Percentiles rank a stretch among this genome's conserved stretches.
These are phyloP conservation scores for Daldinia eschscholtzii DNA, from an alignment of 2,329 filamentous ascomycete species.

Conservation along the genomic window DNA sequence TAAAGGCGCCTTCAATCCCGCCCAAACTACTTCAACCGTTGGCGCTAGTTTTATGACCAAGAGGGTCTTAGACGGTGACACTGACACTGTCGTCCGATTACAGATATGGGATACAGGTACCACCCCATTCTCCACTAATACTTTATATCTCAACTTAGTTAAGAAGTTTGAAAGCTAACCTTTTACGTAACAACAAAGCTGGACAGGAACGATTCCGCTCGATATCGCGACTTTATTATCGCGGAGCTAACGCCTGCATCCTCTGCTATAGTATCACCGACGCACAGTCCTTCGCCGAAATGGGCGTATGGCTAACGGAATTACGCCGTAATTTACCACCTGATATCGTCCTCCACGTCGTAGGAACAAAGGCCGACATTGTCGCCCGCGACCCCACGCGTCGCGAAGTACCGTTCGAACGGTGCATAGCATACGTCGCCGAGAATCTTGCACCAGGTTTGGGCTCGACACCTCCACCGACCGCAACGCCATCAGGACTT, in stretches of 20 bases:
- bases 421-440: conserved; percentile 94
- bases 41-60: conserved; percentile 85
- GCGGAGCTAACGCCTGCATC: conserved; percentile 92
- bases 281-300: conserved; percentile 86
- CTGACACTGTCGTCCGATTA: conserved; percentile 86
- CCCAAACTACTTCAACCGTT: conserved; percentile 76
- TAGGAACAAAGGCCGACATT: conserved; percentile 93
- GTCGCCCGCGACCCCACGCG: conserved; percentile 84
- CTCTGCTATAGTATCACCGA: conserved; percentile 96
- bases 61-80: conserved; percentile 83
- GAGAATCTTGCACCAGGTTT: conserved; percentile 85
- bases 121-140: conserved; percentile 17
- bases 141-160: background rate
- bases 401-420: conserved; percentile 91
- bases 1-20: conserved; percentile 76
- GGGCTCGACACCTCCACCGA: conserved; percentile 75
- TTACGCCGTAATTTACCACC: conserved; percentile 81
- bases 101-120: conserved; percentile 94
- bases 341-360: conserved; percentile 91
- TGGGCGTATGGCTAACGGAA: conserved; percentile 91
- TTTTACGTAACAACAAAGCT: conserved; percentile 57
- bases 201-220: conserved; percentile 96
- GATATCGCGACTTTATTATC: conserved; percentile 95
- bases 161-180: conserved; percentile 1
- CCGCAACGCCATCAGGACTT: conserved; percentile 61